phyloP scores from a whole-genome alignment of 805 yeast species.

The Kodamaea lidongshanica region DNA sequence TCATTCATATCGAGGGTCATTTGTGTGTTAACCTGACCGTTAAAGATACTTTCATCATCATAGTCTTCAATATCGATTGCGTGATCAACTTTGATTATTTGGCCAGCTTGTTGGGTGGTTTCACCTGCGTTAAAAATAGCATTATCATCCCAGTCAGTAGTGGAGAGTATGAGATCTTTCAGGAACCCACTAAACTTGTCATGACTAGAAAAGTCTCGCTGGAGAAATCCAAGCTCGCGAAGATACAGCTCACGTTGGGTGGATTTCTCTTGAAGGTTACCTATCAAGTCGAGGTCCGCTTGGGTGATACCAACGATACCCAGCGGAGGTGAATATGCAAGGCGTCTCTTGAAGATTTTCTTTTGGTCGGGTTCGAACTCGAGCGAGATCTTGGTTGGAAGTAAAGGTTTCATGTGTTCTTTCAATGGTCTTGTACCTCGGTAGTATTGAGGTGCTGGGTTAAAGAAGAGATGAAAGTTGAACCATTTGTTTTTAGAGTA shows the following conservation, averaged over 20 bases:
- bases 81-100: conserved; percentile 13
- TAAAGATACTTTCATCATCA: conserved; percentile 63
- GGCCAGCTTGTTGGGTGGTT: conserved; percentile 7
- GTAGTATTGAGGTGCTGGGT: conserved; percentile 53
- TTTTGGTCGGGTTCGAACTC: conserved; percentile 62
- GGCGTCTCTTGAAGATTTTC: conserved; percentile 40
- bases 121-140: conserved; percentile 48
- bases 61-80: conserved; percentile 26
- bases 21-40: conserved; percentile 47
- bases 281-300: conserved; percentile 27
- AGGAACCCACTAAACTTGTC: conserved; percentile 38
- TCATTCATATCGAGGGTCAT: conserved; percentile 74
- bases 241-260: conserved; percentile 12
- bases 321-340: conserved; percentile 6
- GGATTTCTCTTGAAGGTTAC: conserved; percentile 18
- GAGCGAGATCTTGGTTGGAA: conserved; percentile 54
- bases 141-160: conserved; percentile 76
- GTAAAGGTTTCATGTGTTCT: conserved; percentile 35
- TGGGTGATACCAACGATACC: conserved; percentile 21
- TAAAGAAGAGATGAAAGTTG: conserved; percentile 60
- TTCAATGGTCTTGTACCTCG: conserved; percentile 44
- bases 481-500: conserved; percentile 51
- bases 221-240: conserved; percentile 27
- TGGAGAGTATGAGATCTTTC: conserved; percentile 56
- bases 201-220: conserved; percentile 27